Conservation (phyloP, 805 yeast species). For the Isabelozyma pseudorhagii region DNA sequence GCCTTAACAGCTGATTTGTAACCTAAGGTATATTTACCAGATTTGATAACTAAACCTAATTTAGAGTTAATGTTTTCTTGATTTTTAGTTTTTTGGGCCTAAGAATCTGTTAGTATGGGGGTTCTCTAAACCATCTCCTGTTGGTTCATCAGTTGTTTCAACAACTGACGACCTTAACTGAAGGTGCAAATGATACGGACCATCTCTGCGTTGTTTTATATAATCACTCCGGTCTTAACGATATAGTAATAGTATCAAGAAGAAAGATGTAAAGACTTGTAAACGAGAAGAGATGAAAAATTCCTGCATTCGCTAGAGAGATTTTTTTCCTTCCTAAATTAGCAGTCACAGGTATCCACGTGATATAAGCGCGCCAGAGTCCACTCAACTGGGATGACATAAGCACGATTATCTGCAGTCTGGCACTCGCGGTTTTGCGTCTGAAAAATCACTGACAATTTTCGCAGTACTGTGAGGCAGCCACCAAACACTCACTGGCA, state of each 20-base stretch:
- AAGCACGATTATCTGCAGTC: too few relatives aligned
- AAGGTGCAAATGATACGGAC: constrained; percentile 57
- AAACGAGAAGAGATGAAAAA: too few relatives aligned
- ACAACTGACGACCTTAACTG: neutral
- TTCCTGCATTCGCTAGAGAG: too few relatives aligned
- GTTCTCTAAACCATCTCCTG: neutral
- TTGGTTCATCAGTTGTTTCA: too few relatives aligned
- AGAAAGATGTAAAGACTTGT: too few relatives aligned
- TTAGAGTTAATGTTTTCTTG: constrained; percentile 96
- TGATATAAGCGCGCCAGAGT: too few relatives aligned
- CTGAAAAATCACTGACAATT: too few relatives aligned
- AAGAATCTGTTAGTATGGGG: constrained; percentile 37
- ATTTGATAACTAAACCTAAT: constrained; percentile 96
- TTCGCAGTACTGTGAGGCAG: too few relatives aligned
- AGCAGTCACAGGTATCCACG: too few relatives aligned
- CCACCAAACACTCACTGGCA: too few relatives aligned
- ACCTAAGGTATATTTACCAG: constrained; percentile 99
- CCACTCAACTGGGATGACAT: too few relatives aligned
- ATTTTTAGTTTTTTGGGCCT: constrained; percentile 96
- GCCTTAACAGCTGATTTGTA: constrained; percentile 99
- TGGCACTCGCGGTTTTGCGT: neutral
- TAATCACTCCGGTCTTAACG: constrained; percentile 89
- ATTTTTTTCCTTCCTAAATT: too few relatives aligned
- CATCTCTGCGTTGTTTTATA: constrained; percentile 84
- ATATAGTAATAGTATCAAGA: neutral